phyloP scores from a whole-genome alignment of 768 basidiomycete genomes.

The Xanthoconium stramineum region DNA sequence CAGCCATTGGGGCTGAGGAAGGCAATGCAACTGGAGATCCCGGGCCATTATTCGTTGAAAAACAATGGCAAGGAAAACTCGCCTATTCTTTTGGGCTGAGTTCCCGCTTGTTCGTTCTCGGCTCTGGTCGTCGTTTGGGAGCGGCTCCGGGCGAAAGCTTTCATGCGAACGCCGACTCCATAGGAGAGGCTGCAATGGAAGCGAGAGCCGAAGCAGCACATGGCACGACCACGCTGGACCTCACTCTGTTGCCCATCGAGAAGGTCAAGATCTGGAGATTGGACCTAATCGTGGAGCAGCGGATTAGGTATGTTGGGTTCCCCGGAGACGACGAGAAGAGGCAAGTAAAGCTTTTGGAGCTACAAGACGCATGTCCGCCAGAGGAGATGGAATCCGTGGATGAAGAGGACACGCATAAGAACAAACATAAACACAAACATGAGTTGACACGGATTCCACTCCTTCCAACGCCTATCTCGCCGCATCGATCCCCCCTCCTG shows the following conservation, averaged over 20 bases:
- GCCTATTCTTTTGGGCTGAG: slow-evolving; percentile 78
- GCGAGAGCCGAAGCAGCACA: slow-evolving; percentile 11
- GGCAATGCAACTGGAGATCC: slow-evolving; percentile 41
- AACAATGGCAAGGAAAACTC: slow-evolving; percentile 88
- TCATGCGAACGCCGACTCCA: background rate
- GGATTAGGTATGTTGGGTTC: slow-evolving; percentile 4
- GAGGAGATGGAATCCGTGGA: slow-evolving; percentile 9
- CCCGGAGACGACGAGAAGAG: slow-evolving; percentile 7
- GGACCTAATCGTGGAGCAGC: slow-evolving; percentile 67
- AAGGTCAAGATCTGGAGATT: slow-evolving; percentile 84
- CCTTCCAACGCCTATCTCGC: slow-evolving; percentile 29
- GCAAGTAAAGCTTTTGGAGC: slow-evolving; percentile 14
- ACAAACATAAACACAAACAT: slow-evolving; percentile 12
- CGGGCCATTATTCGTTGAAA: slow-evolving; percentile 78
- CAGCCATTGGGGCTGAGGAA: slow-evolving; percentile 81
- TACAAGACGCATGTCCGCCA: slow-evolving; percentile 15
- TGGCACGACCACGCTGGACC: slow-evolving; percentile 70
- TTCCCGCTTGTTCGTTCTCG: slow-evolving; percentile 83
- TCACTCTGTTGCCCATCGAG: slow-evolving; percentile 81
- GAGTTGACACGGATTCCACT: slow-evolving; percentile 15
- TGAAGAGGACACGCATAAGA: slow-evolving; percentile 8
- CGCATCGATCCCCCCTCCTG: slow-evolving; percentile 28
- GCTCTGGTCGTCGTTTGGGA: slow-evolving; percentile 30
- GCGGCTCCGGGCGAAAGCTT: background rate
- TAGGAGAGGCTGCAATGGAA: background rate